These are phyloP conservation scores for Clonostachys sp. DNA, from an alignment of 2,329 filamentous ascomycete species.

Conservation along the genomic window DNA sequence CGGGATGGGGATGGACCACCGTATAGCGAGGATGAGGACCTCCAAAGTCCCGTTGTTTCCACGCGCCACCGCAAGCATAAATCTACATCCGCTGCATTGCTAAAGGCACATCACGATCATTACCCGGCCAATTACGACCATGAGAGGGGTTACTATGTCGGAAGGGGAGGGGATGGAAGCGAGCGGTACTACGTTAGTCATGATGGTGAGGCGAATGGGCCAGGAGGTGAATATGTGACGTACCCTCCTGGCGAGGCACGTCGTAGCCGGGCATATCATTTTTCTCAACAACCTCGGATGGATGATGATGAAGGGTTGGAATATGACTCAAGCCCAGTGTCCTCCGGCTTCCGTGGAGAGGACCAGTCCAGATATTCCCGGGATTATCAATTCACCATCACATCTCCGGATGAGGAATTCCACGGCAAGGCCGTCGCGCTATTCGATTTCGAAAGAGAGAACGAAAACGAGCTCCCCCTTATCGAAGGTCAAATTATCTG, in stretches of 20 bases:
- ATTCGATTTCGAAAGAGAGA: conserved; percentile 92
- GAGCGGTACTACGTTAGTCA: conserved; percentile 73
- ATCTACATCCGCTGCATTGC: conserved; percentile 50
- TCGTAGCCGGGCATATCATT: conserved; percentile 43
- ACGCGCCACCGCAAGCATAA: conserved; percentile 84
- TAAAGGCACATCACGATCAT: conserved; percentile 15
- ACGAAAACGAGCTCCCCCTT: conserved; percentile 91
- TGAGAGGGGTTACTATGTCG: conserved; percentile 63
- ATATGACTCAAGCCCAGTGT: conserved; percentile 52
- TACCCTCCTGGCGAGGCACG: conserved; percentile 64
- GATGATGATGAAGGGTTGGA: conserved; percentile 45
- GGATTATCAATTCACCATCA: conserved; percentile 93
- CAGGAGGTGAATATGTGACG: conserved; percentile 76
- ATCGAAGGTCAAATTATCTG: conserved; percentile 94
- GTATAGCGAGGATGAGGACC: conserved; percentile 92
- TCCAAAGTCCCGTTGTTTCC: conserved; percentile 85
- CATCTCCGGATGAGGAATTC: conserved; percentile 94
- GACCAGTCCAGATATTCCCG: conserved; percentile 80
- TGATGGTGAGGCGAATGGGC: conserved; percentile 65
- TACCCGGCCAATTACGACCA: conserved; percentile 47
- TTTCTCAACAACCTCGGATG: conserved; percentile 36
- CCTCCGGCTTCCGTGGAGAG: conserved; percentile 52
- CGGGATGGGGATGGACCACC: conserved; percentile 87
- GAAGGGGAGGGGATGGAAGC: conserved; percentile 64
- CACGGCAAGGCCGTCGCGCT: conserved; percentile 93